Base-by-base conservation (phyloP, 1,284 basidiomycete species). In the Agroathelia rolfsii region DNA sequence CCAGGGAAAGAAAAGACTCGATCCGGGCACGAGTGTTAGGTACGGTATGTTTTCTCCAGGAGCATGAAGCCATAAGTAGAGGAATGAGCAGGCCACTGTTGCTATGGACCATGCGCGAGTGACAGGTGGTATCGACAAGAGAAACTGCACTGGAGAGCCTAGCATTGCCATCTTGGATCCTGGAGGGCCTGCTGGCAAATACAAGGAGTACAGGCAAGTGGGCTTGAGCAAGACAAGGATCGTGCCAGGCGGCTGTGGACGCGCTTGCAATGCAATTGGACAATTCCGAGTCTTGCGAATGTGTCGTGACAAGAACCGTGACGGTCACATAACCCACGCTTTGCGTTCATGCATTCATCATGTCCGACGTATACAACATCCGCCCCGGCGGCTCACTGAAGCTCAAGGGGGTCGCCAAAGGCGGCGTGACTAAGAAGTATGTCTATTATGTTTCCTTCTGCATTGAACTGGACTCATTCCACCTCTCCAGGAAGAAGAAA, bases 1-100 rank as follows among this genome's bases (percentile, higher is more conserved):
- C 93, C 92, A 98, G 17, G 94, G 94, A 46, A 82, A 83, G 61
- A 83, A 88, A 28, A 89, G 54, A 48, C 83, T 84, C 20, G 69
- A 70, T 17, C 87, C 90, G 2, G 94, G 92, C 7, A 90, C 67
- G 34, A 96, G 62, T 9, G 85, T 80, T 45, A 97, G 66, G 64
- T 86, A 96, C 11, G 86, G 79, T 20, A 69, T 41, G 59, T 53
- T 61, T 62, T 38, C 62, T 64, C 68, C 72, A 78, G 47, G n/a
- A n/a, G n/a, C n/a, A n/a, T 56, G 62, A 24, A 83, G 55, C 63
- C 75, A 73, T 45, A 69, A 64, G 52, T 85, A 82, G 24, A 79
- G 44, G 30, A 77, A 51, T 3, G 88, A 81, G 14, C 64, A 61
- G 23, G 67, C 47, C 49, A 92, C 41, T 14, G 88, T 78, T 10